These are phyloP conservation scores for Xylaria digitata DNA, from an alignment of 2,329 filamentous ascomycete species.

Conservation along the genomic window DNA sequence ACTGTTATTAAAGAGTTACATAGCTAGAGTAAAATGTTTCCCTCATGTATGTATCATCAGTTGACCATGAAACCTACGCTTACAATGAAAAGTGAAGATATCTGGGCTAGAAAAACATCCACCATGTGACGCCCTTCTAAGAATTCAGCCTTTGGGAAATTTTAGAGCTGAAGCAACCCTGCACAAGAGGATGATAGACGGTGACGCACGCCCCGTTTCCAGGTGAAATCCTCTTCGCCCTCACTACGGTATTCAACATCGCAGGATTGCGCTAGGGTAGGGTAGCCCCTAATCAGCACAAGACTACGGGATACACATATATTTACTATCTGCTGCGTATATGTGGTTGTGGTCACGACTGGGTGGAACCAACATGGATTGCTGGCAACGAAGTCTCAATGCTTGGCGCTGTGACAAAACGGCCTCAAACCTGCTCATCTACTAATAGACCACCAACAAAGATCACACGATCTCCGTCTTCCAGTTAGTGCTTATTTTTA, in stretches of 20 bases:
- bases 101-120: too few relatives aligned
- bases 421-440: constrained; percentile 30
- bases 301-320: not conserved
- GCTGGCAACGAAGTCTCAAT: not conserved
- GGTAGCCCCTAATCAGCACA: not conserved
- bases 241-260: not conserved
- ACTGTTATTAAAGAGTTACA: too few relatives aligned
- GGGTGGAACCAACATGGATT: not conserved
- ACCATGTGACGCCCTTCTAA: too few relatives aligned
- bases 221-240: not conserved
- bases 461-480: not conserved
- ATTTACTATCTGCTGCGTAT: not conserved
- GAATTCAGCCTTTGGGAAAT: not conserved
- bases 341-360: too few relatives aligned
- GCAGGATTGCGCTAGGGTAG: not conserved
- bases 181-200: not conserved
- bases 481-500: not conserved
- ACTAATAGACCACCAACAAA: constrained; percentile 9
- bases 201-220: not conserved
- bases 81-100: too few relatives aligned
- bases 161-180: not conserved
- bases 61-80: too few relatives aligned
- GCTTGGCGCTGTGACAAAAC: constrained; percentile 26
- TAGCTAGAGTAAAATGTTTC: too few relatives aligned
- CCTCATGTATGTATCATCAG: too few relatives aligned